phyloP scores from a whole-genome alignment of 345 rosid genomes.

The Arabis hirsuta region DNA sequence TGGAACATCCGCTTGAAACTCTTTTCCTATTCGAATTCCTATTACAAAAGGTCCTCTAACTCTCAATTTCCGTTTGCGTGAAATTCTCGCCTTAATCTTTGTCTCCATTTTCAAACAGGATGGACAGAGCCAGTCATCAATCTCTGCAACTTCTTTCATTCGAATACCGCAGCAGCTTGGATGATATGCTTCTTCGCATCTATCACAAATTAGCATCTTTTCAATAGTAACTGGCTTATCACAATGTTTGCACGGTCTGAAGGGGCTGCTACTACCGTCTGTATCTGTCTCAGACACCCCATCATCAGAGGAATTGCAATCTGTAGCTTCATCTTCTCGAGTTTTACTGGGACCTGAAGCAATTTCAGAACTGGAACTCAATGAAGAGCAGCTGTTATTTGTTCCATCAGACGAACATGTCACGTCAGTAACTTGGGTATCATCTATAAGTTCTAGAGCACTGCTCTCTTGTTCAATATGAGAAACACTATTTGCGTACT shows the following conservation, averaged over 20 bases:
- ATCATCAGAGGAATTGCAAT: slow-evolving; percentile 69
- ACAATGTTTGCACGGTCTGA: slow-evolving; percentile 70
- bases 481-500: slow-evolving; percentile 36
- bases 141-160: slow-evolving; percentile 50
- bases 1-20: slow-evolving; percentile 89
- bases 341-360: slow-evolving; percentile 52
- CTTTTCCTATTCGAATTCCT: slow-evolving; percentile 71
- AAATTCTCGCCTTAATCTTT: slow-evolving; percentile 44
- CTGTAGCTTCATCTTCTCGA: slow-evolving; percentile 60
- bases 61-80: slow-evolving; percentile 51
- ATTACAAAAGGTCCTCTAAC: slow-evolving; percentile 58
- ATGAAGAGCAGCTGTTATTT: slow-evolving; percentile 72
- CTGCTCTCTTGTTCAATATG: slow-evolving; percentile 28
- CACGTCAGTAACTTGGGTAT: slow-evolving; percentile 7
- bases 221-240: slow-evolving; percentile 47
- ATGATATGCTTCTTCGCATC: slow-evolving; percentile 87
- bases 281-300: slow-evolving; percentile 43
- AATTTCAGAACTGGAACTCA: slow-evolving; percentile 60
- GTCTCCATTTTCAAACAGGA: slow-evolving; percentile 67
- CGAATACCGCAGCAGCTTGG: slow-evolving; percentile 68
- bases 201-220: slow-evolving; percentile 84
- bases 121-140: slow-evolving; percentile 82
- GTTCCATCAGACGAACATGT: slow-evolving; percentile 46
- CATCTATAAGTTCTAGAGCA: slow-evolving; percentile 13
- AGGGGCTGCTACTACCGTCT: slow-evolving; percentile 45